Conservation (phyloP, 371 early-diverging fungal species). For the Circinella minor region DNA sequence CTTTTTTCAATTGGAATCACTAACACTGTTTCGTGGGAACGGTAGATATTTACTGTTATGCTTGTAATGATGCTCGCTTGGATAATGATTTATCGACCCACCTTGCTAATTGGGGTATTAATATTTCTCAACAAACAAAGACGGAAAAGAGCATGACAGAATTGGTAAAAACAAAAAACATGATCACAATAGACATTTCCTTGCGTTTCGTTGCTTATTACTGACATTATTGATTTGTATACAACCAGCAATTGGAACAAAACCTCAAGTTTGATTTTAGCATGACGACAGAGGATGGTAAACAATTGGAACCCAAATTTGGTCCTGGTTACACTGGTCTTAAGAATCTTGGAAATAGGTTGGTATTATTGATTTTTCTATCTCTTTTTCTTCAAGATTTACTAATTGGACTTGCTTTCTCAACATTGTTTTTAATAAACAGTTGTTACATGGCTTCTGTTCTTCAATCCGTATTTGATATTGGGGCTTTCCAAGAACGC, state of each 20-base stretch:
- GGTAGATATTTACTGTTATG: constrained; percentile 92
- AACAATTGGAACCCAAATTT: constrained; percentile 78
- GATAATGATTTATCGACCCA: constrained; percentile 84
- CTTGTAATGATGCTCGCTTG: constrained; percentile 82
- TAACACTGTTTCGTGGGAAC: neutral
- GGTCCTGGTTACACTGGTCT: constrained; percentile 95
- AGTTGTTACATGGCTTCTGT: constrained; percentile 98
- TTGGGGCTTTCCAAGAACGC: constrained; percentile 69
- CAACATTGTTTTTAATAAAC: no score
- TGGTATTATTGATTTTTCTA: neutral
- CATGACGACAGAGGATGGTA: constrained; percentile 97
- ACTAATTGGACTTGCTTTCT: no score
- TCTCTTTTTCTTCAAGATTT: neutral
- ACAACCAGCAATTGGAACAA: constrained; percentile 83
- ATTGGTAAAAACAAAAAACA: constrained; percentile 54
- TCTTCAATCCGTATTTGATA: constrained; percentile 82
- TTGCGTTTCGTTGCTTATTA: neutral
- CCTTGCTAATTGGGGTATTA: constrained; percentile 88
- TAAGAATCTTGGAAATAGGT: constrained; percentile 94
- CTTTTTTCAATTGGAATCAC: no score
- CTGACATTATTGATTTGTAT: constrained; percentile 2
- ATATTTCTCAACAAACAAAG: constrained; percentile 80
- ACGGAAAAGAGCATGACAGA: constrained; percentile 94
- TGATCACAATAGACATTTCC: neutral
- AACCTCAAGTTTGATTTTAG: constrained; percentile 96